Conservation (phyloP, 2,329 filamentous ascomycete genomes). For the Tothia fuscella region DNA sequence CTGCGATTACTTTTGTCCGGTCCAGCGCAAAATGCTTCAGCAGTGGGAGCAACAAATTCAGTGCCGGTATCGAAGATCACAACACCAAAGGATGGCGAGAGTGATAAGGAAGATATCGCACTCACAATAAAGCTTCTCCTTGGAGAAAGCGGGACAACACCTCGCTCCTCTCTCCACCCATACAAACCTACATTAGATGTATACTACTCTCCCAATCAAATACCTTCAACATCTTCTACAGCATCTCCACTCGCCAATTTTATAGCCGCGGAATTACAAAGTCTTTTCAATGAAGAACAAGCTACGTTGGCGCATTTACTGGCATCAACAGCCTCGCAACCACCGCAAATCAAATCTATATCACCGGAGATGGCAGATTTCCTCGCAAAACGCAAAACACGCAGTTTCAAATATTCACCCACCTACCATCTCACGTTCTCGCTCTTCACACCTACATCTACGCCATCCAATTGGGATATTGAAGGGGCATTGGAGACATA, state of each 20-base stretch:
- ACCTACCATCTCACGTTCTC: constrained; percentile 96
- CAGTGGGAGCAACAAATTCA: too few species aligned
- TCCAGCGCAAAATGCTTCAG: constrained; percentile 17
- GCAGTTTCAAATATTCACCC: constrained; percentile 80
- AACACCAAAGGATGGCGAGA: constrained; percentile 29
- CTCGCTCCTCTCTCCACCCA: constrained; percentile 52
- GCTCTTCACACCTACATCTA: constrained; percentile 68
- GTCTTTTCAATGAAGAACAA: constrained; percentile 78
- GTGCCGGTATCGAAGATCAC: too few species aligned
- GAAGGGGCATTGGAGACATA: constrained; percentile 70
- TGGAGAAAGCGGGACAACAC: constrained; percentile 39
- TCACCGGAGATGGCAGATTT: constrained; percentile 33
- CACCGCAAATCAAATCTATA: constrained; percentile 39
- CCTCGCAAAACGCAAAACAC: constrained; percentile 58
- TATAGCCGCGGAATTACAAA: constrained; percentile 65
- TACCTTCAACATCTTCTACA: constrained; percentile 54
- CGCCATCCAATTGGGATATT: constrained; percentile 84
- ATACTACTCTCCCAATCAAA: constrained; percentile 58
- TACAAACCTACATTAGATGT: constrained; percentile 64
- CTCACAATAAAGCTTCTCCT: constrained; percentile 60
- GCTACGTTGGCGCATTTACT: constrained; percentile 52
- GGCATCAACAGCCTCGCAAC: constrained; percentile 38
- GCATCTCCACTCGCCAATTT: constrained; percentile 65
- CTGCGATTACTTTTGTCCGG: constrained; percentile 55
- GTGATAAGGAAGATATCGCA: constrained; percentile 38